Evolutionary conservation across 2,329 filamentous ascomycete species (phyloP), one percentile per base, ranked within the genome.

Genomic region (Fragosphaeria purpurea): DNA sequence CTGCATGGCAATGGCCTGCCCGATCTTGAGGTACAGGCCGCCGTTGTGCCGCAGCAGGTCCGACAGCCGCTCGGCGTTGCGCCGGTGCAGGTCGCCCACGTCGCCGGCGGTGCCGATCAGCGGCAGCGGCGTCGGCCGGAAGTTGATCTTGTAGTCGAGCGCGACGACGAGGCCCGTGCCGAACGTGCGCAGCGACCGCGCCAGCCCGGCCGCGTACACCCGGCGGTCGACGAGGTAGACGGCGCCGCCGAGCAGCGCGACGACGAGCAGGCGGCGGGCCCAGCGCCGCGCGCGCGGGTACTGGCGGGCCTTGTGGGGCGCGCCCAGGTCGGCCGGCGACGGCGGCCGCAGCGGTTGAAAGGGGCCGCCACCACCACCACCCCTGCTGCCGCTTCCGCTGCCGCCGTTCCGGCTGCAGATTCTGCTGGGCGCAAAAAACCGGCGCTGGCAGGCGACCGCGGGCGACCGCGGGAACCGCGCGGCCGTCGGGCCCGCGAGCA

Each of bases 1-100:
- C 73, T 98, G 93, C 93, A 97, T 97, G 11, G 91, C 93, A 58
- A 98, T 91, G 5, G 93, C 93, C 73, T 98, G 93, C 1, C 93
- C 93, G 52, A 98, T 96, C 75, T 98, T 98, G 63, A 97, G 75
- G 63, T 97, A 98, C 13, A 98, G 69, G 0, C 93, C 93, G 53
- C 93, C 91, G 74, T 98, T 98, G 50, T 79, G 72, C 32, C 87
- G 78, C 57, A 97, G 74, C 55, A 98, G 70, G 34, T 91, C 76
- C 54, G 88, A 95, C 39, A 97, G 71, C 32, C 87, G 77, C 69
- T 89, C 81, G 0, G 93, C 93, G 62, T 86, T 95, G 54, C 93
- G 83, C 39, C 77, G 72, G 67, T 98, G 93, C 47, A 97, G 70
- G 52, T 88, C 86, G 41, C 79, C 75, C 41, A 95, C 83, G 47